Evolutionary conservation across 1,284 basidiomycete genomes (phyloP).

Genomic region (Cutaneotrichosporon sp.): DNA sequence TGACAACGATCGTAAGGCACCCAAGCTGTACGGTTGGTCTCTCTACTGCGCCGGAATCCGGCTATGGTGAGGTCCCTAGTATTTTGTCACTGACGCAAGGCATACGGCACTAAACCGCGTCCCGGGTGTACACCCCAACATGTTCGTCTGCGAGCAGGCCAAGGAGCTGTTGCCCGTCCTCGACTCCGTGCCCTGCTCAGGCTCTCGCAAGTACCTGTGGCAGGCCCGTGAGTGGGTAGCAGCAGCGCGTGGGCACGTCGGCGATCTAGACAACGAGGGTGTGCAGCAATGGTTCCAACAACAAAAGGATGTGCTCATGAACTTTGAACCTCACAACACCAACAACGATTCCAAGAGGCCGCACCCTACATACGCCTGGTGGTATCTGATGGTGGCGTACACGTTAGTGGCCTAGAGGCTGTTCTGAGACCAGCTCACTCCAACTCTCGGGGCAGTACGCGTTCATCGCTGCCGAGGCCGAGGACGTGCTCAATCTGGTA

Average conservation of each 20-base stretch:
- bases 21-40: constrained; percentile 27
- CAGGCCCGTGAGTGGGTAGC: constrained; percentile 34
- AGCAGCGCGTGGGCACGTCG: constrained; percentile 13
- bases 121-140: not conserved
- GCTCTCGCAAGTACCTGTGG: constrained; percentile 28
- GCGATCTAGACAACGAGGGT: constrained; percentile 12
- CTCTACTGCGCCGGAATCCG: constrained; percentile 32
- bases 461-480: not conserved
- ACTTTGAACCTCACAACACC: not conserved
- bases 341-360: not conserved
- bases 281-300: constrained; percentile 13
- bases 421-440: constrained; percentile 1
- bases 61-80: constrained; percentile 28
- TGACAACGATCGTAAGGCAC: not conserved
- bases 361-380: constrained; percentile 25
- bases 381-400: constrained; percentile 28
- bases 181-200: constrained; percentile 12
- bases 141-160: constrained; percentile 3
- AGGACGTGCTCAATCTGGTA: constrained; percentile 11
- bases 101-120: constrained; percentile 11
- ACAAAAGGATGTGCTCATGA: constrained; percentile 13
- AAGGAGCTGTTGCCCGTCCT: constrained; percentile 12
- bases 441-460: constrained; percentile 4
- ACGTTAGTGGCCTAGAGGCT: constrained; percentile 19
- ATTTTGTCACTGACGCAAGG: constrained; percentile 8